Percentiles rank a stretch among this genome's conserved stretches.
Evolutionary conservation across 2,329 filamentous ascomycete genomes (phyloP).

Genomic region (Cercospora zeina): DNA sequence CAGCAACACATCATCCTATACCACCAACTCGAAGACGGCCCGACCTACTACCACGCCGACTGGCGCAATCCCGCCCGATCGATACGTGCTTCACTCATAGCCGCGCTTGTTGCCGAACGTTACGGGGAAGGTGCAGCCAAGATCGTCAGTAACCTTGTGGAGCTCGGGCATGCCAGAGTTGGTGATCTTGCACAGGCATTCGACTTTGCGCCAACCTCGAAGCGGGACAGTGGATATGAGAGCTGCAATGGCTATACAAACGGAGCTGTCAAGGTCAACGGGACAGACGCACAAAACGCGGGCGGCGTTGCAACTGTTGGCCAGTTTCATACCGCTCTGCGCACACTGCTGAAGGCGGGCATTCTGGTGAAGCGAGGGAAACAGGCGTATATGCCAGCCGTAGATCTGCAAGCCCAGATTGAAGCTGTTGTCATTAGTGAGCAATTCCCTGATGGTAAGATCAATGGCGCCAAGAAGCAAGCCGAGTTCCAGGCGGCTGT

Average conservation of each 20-base stretch:
- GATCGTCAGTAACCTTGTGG: constrained; percentile 72
- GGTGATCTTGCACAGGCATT: constrained; percentile 69
- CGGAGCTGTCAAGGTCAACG: constrained; percentile 24
- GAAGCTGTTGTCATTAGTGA: constrained; percentile 62
- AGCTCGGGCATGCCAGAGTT: constrained; percentile 74
- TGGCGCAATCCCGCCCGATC: constrained; percentile 77
- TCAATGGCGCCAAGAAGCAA: constrained; percentile 67
- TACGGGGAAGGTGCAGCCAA: constrained; percentile 74
- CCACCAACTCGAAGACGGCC: constrained; percentile 56
- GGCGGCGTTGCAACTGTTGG: constrained; percentile 39
- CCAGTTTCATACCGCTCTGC: constrained; percentile 49
- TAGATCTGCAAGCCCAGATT: constrained; percentile 61
- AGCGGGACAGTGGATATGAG: constrained; percentile 38
- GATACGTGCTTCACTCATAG: constrained; percentile 76
- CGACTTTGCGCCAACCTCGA: constrained; percentile 39
- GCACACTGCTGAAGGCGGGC: constrained; percentile 60
- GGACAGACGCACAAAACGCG: constrained; percentile 24
- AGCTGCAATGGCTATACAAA: constrained; percentile 30
- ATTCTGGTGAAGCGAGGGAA: constrained; percentile 64
- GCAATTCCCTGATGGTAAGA: constrained; percentile 53
- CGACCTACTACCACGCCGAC: constrained; percentile 81
- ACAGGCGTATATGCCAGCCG: constrained; percentile 54
- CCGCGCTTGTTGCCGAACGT: constrained; percentile 70
- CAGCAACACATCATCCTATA: constrained; percentile 67
- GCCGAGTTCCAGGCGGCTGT: constrained; percentile 61